Evolutionary conservation across 1,284 basidiomycete species (phyloP).

Genomic region (Athelia psychrophila): DNA sequence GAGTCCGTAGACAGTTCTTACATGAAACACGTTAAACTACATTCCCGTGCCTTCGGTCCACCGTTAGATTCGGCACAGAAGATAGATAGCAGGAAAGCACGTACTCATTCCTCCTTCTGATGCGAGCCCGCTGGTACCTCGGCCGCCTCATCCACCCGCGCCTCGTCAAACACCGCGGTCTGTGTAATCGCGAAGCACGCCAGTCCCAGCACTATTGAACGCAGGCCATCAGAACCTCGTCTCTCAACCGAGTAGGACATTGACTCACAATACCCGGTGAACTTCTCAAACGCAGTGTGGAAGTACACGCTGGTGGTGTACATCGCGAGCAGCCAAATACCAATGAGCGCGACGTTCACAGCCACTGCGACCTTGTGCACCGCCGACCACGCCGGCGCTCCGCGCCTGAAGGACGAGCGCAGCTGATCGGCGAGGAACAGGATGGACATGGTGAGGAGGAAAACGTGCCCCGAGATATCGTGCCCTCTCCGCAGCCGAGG

Average conservation of each 20-base stretch:
- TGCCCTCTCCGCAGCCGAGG: conserved; percentile 78
- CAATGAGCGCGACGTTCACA: conserved; percentile 50
- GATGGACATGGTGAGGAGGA: conserved; percentile 83
- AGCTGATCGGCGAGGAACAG: conserved; percentile 83
- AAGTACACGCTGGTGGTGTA: conserved; percentile 88
- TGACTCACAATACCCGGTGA: conserved; percentile 80
- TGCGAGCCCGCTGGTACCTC: no score
- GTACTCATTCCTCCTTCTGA: no score
- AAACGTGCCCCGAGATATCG: conserved; percentile 94
- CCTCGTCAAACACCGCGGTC: conserved; percentile 12
- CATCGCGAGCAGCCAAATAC: conserved; percentile 73
- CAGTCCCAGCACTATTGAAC: conserved; percentile 33
- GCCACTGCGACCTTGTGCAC: conserved; percentile 45
- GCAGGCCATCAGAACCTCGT: conserved; percentile 3
- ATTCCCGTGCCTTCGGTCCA: no score
- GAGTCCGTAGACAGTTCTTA: no score
- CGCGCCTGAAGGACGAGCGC: conserved; percentile 39
- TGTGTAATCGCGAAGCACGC: conserved; percentile 33
- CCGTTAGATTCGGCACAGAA: no score
- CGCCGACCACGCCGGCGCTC: conserved; percentile 29
- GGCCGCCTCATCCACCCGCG: no score
- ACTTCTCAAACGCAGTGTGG: conserved; percentile 86
- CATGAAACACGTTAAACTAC: no score
- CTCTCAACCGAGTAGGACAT: not conserved
- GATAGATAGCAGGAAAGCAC: no score